phyloP scores from a whole-genome alignment of 2,329 filamentous ascomycete genomes.

The Dactylellina cionopaga region DNA sequence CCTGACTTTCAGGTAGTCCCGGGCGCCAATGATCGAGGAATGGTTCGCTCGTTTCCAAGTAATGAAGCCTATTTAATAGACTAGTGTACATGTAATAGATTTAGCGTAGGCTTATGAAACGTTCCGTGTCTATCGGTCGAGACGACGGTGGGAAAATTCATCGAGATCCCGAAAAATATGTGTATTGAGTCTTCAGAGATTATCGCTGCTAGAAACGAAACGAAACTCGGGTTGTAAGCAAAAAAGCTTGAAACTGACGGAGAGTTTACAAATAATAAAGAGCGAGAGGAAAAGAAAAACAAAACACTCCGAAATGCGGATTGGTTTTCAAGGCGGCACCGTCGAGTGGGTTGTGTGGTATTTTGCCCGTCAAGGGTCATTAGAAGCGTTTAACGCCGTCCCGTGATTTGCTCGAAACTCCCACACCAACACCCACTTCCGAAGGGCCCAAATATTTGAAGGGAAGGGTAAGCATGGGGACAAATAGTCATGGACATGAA shows the following conservation, averaged over 20 bases:
- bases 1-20: conserved; percentile 25
- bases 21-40: conserved; percentile 43
- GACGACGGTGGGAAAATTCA: neutral
- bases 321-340: conserved; percentile 21
- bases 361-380: conserved; percentile 46
- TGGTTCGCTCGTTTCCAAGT: conserved; percentile 28
- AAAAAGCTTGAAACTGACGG: conserved; percentile 39
- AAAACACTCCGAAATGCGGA: conserved; percentile 15
- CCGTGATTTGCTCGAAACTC: conserved; percentile 51
- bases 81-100: conserved; percentile 4
- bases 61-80: neutral
- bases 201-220: conserved; percentile 14
- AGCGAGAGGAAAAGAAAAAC: conserved; percentile 25
- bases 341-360: conserved; percentile 53
- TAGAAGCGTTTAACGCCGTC: conserved; percentile 52
- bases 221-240: neutral
- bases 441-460: no score
- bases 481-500: conserved; percentile 43
- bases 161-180: conserved; percentile 6
- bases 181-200: conserved; percentile 3
- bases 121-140: conserved; percentile 44
- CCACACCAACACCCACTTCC: conserved; percentile 34
- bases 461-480: conserved; percentile 10
- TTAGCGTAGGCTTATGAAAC: conserved; percentile 29
- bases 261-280: no score